phyloP scores from a whole-genome alignment of 2,329 filamentous ascomycete genomes.

The Blumeria hordei region DNA sequence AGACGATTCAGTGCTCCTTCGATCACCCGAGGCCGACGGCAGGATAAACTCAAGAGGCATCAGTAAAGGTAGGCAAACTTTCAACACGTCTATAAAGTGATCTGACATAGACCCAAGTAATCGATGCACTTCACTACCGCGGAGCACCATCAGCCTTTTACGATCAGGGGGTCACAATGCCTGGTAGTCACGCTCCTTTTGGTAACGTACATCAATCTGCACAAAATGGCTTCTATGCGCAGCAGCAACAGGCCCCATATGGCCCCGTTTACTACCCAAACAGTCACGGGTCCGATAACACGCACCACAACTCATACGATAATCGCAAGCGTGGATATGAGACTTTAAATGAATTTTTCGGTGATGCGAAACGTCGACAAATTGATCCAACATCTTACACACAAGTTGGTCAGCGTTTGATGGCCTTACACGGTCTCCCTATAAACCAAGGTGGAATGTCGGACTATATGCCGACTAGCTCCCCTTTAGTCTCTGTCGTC shows the following conservation, averaged over 20 bases:
- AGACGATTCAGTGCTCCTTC: slow-evolving; percentile 59
- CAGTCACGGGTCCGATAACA: slow-evolving; percentile 38
- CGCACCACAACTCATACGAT: slow-evolving; percentile 39
- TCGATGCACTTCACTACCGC: slow-evolving; percentile 14
- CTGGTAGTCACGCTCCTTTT: slow-evolving; percentile 25
- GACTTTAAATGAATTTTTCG: slow-evolving; percentile 81
- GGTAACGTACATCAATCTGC: slow-evolving; percentile 28
- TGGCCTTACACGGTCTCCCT: slow-evolving; percentile 51
- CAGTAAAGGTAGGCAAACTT: slow-evolving; percentile 12
- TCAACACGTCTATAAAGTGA: slow-evolving; percentile 7
- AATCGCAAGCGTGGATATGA: slow-evolving; percentile 68
- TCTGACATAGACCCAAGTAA: slow-evolving; percentile 6
- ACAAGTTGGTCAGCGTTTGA: slow-evolving; percentile 70
- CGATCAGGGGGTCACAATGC: slow-evolving; percentile 37
- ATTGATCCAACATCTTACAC: slow-evolving; percentile 78
- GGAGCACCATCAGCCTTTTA: slow-evolving; percentile 19
- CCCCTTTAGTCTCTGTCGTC: slow-evolving; percentile 29
- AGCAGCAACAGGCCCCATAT: slow-evolving; percentile 29
- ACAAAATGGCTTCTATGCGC: slow-evolving; percentile 25
- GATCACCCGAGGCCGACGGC: slow-evolving; percentile 14
- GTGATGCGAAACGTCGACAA: slow-evolving; percentile 71
- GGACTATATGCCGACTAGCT: slow-evolving; percentile 30
- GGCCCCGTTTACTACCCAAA: slow-evolving; percentile 62
- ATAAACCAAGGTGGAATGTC: slow-evolving; percentile 29
- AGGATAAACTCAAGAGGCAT: slow-evolving; percentile 27